Percentiles rank a stretch among this genome's conserved stretches.
Evolutionary conservation across 2,329 filamentous ascomycete species (phyloP).

Genomic region (Annulohypoxylon truncatum): DNA sequence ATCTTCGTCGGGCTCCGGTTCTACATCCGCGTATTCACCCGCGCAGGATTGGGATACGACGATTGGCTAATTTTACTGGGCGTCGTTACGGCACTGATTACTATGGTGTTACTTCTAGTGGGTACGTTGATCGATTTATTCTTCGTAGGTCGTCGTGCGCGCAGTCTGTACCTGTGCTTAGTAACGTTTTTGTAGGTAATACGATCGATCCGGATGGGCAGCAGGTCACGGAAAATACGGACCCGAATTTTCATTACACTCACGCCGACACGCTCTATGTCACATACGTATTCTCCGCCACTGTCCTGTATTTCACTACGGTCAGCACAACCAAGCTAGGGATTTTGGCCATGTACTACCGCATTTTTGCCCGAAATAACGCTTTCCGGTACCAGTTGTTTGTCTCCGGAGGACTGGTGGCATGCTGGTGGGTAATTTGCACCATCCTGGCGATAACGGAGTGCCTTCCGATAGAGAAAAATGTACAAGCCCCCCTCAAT

Average conservation of each 20-base stretch:
- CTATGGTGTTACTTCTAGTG: constrained; percentile 15
- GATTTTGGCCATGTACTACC: constrained; percentile 50
- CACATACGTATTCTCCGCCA: constrained; percentile 40
- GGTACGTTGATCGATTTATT: constrained; percentile 10
- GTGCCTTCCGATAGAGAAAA: constrained; percentile 42
- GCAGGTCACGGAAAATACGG: constrained; percentile 28
- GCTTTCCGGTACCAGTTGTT: constrained; percentile 44
- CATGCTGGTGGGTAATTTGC: constrained; percentile 41
- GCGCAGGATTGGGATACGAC: constrained; percentile 27
- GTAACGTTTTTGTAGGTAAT: background rate
- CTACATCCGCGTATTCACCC: constrained; percentile 34
- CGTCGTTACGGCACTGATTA: constrained; percentile 7
- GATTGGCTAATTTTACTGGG: constrained; percentile 38
- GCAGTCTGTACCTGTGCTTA: background rate
- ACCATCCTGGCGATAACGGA: constrained; percentile 42
- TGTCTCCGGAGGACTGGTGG: constrained; percentile 30
- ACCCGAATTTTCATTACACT: constrained; percentile 32
- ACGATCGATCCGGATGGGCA: constrained; percentile 29
- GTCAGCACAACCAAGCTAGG: constrained; percentile 48
- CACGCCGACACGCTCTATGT: constrained; percentile 28
- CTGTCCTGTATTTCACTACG: constrained; percentile 49
- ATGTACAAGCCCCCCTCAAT: constrained; percentile 25
- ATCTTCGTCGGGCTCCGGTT: constrained; percentile 34
- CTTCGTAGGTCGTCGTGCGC: background rate
- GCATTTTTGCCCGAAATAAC: constrained; percentile 46